Conservation (phyloP, 805 yeast genomes). For the Monosporozyma yasuniensis region DNA sequence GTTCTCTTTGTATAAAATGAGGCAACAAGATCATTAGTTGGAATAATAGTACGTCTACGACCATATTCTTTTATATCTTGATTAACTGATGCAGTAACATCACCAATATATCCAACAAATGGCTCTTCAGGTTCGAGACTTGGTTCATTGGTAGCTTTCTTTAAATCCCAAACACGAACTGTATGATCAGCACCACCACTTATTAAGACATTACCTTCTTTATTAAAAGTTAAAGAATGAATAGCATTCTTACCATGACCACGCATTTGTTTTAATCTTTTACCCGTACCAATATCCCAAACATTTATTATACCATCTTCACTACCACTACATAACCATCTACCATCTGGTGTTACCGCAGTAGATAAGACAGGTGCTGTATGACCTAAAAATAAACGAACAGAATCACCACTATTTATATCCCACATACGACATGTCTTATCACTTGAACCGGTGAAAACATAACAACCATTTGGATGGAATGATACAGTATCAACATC, state of each 20-base stretch:
- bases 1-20: conserved; percentile 90
- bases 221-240: conserved; percentile 73
- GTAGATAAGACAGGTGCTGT: conserved; percentile 78
- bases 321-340: conserved; percentile 93
- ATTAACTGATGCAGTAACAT: conserved; percentile 25
- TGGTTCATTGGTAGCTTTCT: conserved; percentile 71
- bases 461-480: conserved; percentile 93
- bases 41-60: conserved; percentile 61
- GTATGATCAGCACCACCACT: conserved; percentile 90
- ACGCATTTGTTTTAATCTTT: conserved; percentile 79
- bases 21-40: conserved; percentile 84
- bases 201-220: conserved; percentile 81
- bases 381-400: conserved; percentile 87
- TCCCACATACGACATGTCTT: conserved; percentile 99
- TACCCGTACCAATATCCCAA: conserved; percentile 92
- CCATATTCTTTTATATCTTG: conserved; percentile 40
- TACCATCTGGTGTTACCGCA: conserved; percentile 92
- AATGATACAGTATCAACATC: conserved; percentile 93
- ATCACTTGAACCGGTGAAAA: conserved; percentile 92
- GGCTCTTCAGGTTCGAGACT: conserved; percentile 72
- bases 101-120: conserved; percentile 31
- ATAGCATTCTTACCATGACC: conserved; percentile 89
- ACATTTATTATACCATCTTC: conserved; percentile 82
- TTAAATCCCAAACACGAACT: conserved; percentile 93
- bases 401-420: conserved; percentile 76